Base-by-base conservation (phyloP, 345 rosid species). In the Aquilaria malaccensis region DNA sequence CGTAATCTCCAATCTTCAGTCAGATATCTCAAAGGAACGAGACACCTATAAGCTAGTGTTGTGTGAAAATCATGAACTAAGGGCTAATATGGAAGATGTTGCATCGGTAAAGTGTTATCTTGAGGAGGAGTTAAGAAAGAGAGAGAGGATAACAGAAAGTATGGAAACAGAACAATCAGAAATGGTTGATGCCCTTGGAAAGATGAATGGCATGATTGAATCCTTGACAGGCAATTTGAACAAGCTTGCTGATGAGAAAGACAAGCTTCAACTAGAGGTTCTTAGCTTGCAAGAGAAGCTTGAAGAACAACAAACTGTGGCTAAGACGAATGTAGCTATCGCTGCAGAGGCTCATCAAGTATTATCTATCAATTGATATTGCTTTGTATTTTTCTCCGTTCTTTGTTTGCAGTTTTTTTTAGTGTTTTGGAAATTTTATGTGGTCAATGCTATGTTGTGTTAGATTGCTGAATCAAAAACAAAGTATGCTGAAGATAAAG, bases 401-500 rank as follows among this genome's bases (percentile, higher is more conserved):
- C 50, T 3, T 60, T 52, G 48, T 59, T 64, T 1, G 11, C 64
- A 15, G 60, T 62, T 61, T 15, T 30, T 65, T 47, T 32, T 37
- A 51, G 22, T 45, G 0, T n/a, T 13, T 30, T 31, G 43, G 37
- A 13, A 22, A 68, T 11, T 55, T 57, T 37, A 50, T 61, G 7
- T 37, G 5, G 5, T 37, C 7, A 3, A 37, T 37, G 43, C 43
- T 3, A 7, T 7, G 7, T 37, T 37, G 1, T 37, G 55, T 56
- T 81, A 94, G 99, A 78, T 74, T 50, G 87, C 93, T 70, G 96
- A 86, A 76, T 85, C 86, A 50, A 82, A 75, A 76, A 84, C 77
- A 73, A 72, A 62, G 47, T 75, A 79, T 72, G 89, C 88, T 50
- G 91, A 84, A 59, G 93, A 86, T 32, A 86, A 84, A 77, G 99